Conservation (phyloP, 169 alveolate species). For the Plasmodium relictum region DNA sequence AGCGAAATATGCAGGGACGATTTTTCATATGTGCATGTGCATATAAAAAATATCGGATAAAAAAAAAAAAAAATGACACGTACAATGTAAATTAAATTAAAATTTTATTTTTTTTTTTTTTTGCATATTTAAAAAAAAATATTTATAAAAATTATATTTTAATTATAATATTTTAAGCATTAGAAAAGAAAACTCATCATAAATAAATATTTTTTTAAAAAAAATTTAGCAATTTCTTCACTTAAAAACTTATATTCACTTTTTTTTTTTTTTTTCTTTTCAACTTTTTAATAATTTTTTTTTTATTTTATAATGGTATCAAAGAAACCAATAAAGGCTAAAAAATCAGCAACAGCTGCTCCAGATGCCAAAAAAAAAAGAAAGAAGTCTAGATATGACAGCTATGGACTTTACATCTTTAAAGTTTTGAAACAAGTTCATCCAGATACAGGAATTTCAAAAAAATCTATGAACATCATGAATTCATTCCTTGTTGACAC, state of each 20-base stretch:
- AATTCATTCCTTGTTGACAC: conserved; percentile 97
- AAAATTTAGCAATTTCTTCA: conserved; percentile 41
- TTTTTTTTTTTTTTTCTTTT: conserved; percentile 34
- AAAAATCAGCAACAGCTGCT: conserved; percentile 80
- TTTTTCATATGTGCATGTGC: conserved; percentile 49
- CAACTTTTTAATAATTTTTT: conserved; percentile 18
- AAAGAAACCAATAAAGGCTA: conserved; percentile 67
- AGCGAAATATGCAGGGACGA: conserved; percentile 50
- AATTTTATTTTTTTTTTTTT: conserved; percentile 5
- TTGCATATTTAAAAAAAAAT: not conserved
- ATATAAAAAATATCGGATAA: conserved; percentile 46
- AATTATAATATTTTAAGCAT: conserved; percentile 30
- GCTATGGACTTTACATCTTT: conserved; percentile 90
- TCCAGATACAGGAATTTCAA: conserved; percentile 97
- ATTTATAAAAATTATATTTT: conserved; percentile 1
- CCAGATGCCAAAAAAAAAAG: conserved; percentile 78
- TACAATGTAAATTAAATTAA: conserved; percentile 7
- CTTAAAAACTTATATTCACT: conserved; percentile 36
- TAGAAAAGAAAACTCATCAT: conserved; percentile 12
- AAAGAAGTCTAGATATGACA: conserved; percentile 78
- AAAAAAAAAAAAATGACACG: conserved; percentile 34
- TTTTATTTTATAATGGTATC: conserved; percentile 48
- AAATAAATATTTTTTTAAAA: not conserved
- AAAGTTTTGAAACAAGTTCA: conserved; percentile 97
- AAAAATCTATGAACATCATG: conserved; percentile 97